Base-by-base conservation (phyloP, 176 grass and related monocot genomes). In the Triticum urartu region DNA sequence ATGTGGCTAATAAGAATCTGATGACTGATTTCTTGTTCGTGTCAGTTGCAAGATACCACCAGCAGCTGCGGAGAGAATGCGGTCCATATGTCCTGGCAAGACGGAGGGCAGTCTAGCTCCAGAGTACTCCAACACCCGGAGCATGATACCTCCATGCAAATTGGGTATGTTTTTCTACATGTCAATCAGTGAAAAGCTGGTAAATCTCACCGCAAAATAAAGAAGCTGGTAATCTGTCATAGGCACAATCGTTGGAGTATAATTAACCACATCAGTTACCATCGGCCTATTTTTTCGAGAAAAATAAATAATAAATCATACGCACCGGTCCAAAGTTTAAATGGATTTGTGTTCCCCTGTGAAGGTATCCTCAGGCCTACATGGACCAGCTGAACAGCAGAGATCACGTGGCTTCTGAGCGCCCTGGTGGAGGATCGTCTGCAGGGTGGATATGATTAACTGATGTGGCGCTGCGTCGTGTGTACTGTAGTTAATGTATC, bases 31-130 rank as follows among this genome's bases (percentile, higher is more conserved):
- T 71, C 8, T 79, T 83, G 24, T 58, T 78, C 25, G 45, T 79
- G 58, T 33, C 83, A 94, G 90, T 24, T 94, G 67, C 90, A 88
- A 81, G 85, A 90, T 63, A 75, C 42, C 40, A 78, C 72, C 68
- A 75, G 22, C 40, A 68, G 72, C 36, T 25, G 25, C 7, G 68
- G 36, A 64, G 85, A 83, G 68, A 90, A 85, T 43, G 60, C 67
- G 18, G 81, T 77, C 10, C 90, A 83, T 42, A 82, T 80, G 47
- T 83, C 81, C 15, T 90, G 87, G 92, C 81, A 88, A 62, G 85
- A 90, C 68, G 85, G 78, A 34, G 84, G 83, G 71, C 85, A 88
- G 36, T 88, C 81, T 63, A 88, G 87, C 48, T 61, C 84, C 9
- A 80, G 36, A 75, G 33, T 86, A 43, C 58, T 88, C 28, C 28